Conservation (phyloP, 1,284 basidiomycete species). For the Cryptococcus wingfieldii region DNA sequence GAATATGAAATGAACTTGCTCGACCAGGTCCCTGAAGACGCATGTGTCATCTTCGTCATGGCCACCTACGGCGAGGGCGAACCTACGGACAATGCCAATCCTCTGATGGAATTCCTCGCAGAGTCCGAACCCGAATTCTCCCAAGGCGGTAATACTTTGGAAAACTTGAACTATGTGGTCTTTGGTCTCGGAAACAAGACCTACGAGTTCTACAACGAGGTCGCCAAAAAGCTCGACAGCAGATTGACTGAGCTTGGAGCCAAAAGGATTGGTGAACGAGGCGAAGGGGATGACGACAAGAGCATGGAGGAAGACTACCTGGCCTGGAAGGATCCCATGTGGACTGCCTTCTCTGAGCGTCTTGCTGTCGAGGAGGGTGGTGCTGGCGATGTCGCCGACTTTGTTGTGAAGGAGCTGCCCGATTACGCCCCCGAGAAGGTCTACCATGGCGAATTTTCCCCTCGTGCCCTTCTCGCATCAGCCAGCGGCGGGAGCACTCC, state of each 20-base stretch:
- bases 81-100: constrained; percentile 97
- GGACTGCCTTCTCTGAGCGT: constrained; percentile 73
- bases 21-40: constrained; percentile 81
- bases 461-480: constrained; percentile 64
- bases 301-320: constrained; percentile 99
- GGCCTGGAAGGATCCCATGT: constrained; percentile 99
- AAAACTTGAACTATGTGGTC: constrained; percentile 89
- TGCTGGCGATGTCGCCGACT: constrained; percentile 92
- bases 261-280: constrained; percentile 78
- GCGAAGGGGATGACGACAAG: constrained; percentile 98
- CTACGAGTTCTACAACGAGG: constrained; percentile 92
- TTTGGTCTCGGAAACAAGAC: constrained; percentile 94
- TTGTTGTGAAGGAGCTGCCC: constrained; percentile 74
- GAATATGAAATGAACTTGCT: constrained; percentile 97
- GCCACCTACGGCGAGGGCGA: constrained; percentile 99
- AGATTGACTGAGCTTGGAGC: constrained; percentile 76
- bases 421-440: constrained; percentile 75
- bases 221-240: constrained; percentile 74
- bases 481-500: constrained; percentile 54
- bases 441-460: constrained; percentile 85
- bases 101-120: constrained; percentile 84
- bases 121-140: constrained; percentile 83
- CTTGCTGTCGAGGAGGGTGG: constrained; percentile 93
- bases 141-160: constrained; percentile 60
- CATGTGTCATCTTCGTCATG: constrained; percentile 80